Evolutionary conservation across 2,329 filamentous ascomycete genomes (phyloP), one percentile per base, ranked within the genome.

Genomic region (Aureobasidium vineae): DNA sequence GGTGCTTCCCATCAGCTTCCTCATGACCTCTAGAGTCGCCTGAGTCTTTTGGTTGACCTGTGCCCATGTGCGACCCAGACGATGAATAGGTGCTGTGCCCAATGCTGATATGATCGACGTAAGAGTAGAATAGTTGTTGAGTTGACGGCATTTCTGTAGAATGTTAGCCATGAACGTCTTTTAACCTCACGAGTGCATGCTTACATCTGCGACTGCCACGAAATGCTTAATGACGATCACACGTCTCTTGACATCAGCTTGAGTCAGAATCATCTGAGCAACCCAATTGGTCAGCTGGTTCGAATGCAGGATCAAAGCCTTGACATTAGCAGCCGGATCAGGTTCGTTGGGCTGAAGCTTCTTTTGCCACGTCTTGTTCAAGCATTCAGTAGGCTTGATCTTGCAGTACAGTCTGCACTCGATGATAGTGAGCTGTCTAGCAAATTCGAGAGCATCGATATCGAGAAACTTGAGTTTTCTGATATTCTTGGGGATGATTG

Each of bases 261-360:
- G 95, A 0, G 90, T 93, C 69, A 99, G 79, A 71, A 99, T 98
- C 95, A 99, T 98, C 78, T 98, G 94, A 36, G 95, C 95, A 60
- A 98, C 95, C 95, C 95, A 99, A 76, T 98, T 99, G 6, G 95
- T 99, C 83, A 99, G 88, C 77, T 98, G 94, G 74, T 99, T 99
- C 0, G 95, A 98, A 79, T 99, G 95, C 63, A 98, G 83, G 79
- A 99, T 99, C 69, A 99, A 84, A 11, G 92, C 91, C 79, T 98
- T 97, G 71, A 99, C 92, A 72, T 99, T 98, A 0, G 92, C 87
- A 11, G 95, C 93, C 40, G 93, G 91, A 73, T 97, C 92, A 6
- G 89, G 85, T 69, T 93, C 90, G 68, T 89, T 89, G 40, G 93
- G 90, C 10, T 81, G 85, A 67, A 96, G 83, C 81, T 97, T 97